A percentile compares a stretch with the other conserved stretches of the same genome.
Conservation (phyloP, 495 filamentous ascomycete genomes). For the Hypoxylon intermedium region DNA sequence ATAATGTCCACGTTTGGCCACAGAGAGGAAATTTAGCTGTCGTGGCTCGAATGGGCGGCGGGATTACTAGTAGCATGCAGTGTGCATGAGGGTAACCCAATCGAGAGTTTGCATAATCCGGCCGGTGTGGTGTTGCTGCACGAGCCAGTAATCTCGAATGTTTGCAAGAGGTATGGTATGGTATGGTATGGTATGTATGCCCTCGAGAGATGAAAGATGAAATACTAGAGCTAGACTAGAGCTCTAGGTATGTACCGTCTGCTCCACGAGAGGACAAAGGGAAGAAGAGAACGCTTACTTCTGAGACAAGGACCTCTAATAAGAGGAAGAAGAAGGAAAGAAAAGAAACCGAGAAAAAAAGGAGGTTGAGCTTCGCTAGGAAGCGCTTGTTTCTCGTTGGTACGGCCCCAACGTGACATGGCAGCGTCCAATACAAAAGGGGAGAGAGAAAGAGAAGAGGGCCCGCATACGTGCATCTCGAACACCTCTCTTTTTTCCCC, state of each 20-base stretch:
- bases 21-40: conserved; percentile 49
- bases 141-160: conserved; percentile 39
- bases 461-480: conserved; percentile 3
- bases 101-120: conserved; percentile 53
- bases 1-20: conserved; percentile 43
- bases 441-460: conserved; percentile 2
- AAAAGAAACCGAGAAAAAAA: background rate
- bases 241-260: background rate
- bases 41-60: conserved; percentile 68
- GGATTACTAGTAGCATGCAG: conserved; percentile 58
- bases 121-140: conserved; percentile 37
- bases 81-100: conserved; percentile 59
- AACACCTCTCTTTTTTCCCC: conserved; percentile 16
- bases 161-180: conserved; percentile 7
- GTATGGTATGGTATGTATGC: conserved; percentile 20
- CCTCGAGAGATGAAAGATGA: background rate
- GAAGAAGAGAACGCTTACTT: background rate
- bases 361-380: too few relatives aligned
- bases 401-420: conserved; percentile 3
- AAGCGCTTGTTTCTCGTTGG: background rate
- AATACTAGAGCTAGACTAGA: too few relatives aligned
- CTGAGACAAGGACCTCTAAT: background rate
- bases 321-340: background rate
- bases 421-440: conserved; percentile 5
- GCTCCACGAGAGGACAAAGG: background rate